Evolutionary conservation across 2,329 filamentous ascomycete genomes (phyloP).

Genomic region (Penicillium decumbens): DNA sequence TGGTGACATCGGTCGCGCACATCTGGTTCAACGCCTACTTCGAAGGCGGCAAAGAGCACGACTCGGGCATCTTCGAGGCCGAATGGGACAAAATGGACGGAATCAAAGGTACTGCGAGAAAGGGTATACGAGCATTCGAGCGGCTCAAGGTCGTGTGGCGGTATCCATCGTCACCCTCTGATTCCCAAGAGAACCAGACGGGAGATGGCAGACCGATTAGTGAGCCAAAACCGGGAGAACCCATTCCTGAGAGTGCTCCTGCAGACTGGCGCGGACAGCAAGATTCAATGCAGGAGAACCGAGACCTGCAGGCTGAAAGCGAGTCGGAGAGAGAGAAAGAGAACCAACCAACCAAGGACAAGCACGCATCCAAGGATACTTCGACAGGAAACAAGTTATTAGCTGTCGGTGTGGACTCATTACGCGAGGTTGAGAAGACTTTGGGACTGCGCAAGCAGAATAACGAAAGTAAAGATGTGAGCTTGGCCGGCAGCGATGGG

Average conservation of each 20-base stretch:
- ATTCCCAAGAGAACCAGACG: constrained; percentile 19
- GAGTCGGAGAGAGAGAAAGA: neutral
- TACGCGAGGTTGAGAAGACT: constrained; percentile 46
- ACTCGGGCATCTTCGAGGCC: constrained; percentile 66
- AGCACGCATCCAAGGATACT: neutral
- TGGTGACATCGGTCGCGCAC: constrained; percentile 89
- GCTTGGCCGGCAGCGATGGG: constrained; percentile 65
- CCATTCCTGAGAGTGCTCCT: constrained; percentile 63
- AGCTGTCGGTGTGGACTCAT: constrained; percentile 7
- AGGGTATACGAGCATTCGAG: constrained; percentile 78
- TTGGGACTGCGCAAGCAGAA: constrained; percentile 65
- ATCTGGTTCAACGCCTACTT: constrained; percentile 98
- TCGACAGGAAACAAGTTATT: neutral
- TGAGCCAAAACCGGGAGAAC: constrained; percentile 63
- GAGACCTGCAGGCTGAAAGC: neutral
- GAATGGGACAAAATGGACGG: constrained; percentile 83
- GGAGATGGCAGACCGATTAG: constrained; percentile 48
- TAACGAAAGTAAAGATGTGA: constrained; percentile 62
- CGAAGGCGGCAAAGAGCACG: constrained; percentile 69
- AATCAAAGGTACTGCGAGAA: constrained; percentile 80
- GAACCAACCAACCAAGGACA: neutral
- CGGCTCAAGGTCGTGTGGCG: constrained; percentile 82
- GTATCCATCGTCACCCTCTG: constrained; percentile 30
- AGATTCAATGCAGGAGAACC: constrained; percentile 4
- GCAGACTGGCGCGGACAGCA: constrained; percentile 70